phyloP scores from a whole-genome alignment of 192 early-diverging fungal genomes.

The Piromyces finnis region DNA sequence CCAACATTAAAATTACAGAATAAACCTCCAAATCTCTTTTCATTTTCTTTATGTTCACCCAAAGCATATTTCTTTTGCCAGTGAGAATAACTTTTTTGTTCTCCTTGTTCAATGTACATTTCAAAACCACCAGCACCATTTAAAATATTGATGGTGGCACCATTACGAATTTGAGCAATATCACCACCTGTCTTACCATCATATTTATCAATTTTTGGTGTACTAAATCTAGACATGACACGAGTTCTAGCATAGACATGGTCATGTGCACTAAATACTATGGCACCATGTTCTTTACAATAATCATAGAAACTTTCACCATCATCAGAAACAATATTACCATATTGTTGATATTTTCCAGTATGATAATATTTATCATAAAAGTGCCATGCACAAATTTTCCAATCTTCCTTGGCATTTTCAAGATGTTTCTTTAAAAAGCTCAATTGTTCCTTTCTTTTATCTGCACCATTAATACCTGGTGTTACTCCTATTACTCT shows the following conservation, averaged over 20 bases:
- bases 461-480: not conserved
- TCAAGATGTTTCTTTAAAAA: not conserved
- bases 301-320: not conserved
- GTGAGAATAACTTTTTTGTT: not conserved
- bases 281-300: not conserved
- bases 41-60: not conserved
- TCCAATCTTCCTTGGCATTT: not conserved
- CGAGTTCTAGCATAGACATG: not conserved
- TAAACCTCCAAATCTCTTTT: not conserved
- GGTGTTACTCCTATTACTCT: too few relatives aligned
- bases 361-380: not conserved
- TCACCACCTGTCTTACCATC: not conserved
- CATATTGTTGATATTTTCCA: not conserved
- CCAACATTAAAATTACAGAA: not conserved
- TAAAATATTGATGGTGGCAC: not conserved
- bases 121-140: not conserved
- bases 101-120: not conserved
- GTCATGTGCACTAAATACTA: not conserved
- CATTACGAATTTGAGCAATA: not conserved
- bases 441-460: not conserved
- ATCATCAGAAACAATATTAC: not conserved
- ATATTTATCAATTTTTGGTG: not conserved
- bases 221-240: not conserved
- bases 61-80: not conserved
- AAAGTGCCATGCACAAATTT: not conserved